phyloP scores from a whole-genome alignment of 768 basidiomycete species.

The Coprinellus aureogranulatus region DNA sequence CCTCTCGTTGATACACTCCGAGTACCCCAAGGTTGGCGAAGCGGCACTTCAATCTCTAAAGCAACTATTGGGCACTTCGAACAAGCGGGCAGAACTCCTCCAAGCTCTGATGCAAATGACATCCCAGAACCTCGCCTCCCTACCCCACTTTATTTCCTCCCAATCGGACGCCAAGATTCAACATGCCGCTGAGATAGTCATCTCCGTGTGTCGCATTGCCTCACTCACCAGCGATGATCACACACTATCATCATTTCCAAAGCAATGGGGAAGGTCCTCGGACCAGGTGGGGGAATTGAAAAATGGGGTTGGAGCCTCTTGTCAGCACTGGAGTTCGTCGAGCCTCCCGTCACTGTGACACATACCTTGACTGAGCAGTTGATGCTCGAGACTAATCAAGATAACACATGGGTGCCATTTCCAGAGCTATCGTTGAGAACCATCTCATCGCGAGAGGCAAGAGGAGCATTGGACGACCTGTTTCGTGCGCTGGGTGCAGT shows the following conservation, averaged over 20 bases:
- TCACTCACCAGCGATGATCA: constrained; percentile 20
- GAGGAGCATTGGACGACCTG: constrained; percentile 63
- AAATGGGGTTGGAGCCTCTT: constrained; percentile 91
- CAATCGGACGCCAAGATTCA: constrained; percentile 74
- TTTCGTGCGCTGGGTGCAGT: constrained; percentile 69
- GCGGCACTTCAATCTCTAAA: constrained; percentile 48
- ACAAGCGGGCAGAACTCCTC: constrained; percentile 43
- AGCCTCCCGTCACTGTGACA: constrained; percentile 49
- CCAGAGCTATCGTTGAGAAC: constrained; percentile 60
- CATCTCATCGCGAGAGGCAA: constrained; percentile 48
- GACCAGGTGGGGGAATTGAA: constrained; percentile 81
- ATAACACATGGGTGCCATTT: constrained; percentile 42
- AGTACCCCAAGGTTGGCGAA: constrained; percentile 50
- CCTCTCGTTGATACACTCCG: constrained; percentile 66
- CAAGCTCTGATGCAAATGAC: constrained; percentile 63
- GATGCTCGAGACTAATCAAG: constrained; percentile 53
- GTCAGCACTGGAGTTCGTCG: constrained; percentile 71
- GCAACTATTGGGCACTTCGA: constrained; percentile 44
- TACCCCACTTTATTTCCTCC: constrained; percentile 70
- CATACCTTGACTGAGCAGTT: constrained; percentile 50
- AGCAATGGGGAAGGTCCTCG: constrained; percentile 64
- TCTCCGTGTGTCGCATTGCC: constrained; percentile 63
- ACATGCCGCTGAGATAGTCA: constrained; percentile 64
- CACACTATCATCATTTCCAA: constrained; percentile 40
- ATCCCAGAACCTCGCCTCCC: constrained; percentile 57